phyloP scores from a whole-genome alignment of 345 rosid genomes.

The Fremontodendron californicum region DNA sequence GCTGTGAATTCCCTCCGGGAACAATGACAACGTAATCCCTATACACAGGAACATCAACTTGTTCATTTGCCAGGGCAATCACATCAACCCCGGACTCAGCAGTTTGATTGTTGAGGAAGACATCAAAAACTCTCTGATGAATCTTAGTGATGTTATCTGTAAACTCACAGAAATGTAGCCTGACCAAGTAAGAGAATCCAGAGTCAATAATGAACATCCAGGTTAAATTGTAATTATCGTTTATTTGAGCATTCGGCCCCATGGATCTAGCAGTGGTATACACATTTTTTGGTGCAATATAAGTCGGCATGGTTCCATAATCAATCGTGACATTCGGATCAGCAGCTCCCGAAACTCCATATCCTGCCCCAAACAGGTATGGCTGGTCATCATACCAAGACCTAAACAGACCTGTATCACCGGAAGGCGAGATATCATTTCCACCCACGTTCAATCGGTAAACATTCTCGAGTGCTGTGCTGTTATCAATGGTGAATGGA shows the following conservation, averaged over 20 bases:
- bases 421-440: slow-evolving; percentile 66
- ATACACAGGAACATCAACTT: slow-evolving; percentile 40
- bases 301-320: slow-evolving; percentile 47
- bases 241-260: slow-evolving; percentile 58
- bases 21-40: slow-evolving; percentile 58
- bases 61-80: slow-evolving; percentile 37
- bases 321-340: slow-evolving; percentile 40
- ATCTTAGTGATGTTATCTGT: slow-evolving; percentile 27
- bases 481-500: slow-evolving; percentile 46
- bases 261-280: slow-evolving; percentile 76
- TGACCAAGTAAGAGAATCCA: slow-evolving; percentile 70
- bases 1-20: slow-evolving; percentile 47
- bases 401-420: slow-evolving; percentile 79
- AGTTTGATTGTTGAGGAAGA: slow-evolving; percentile 70
- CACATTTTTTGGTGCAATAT: slow-evolving; percentile 61
- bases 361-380: slow-evolving; percentile 54
- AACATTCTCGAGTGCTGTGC: slow-evolving; percentile 79
- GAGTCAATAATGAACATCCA: slow-evolving; percentile 86
- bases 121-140: slow-evolving; percentile 63
- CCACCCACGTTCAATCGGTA: slow-evolving; percentile 91
- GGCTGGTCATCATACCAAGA: slow-evolving; percentile 76
- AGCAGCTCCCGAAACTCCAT: slow-evolving; percentile 51
- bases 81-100: slow-evolving; percentile 54
- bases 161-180: slow-evolving; percentile 95
- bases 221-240: slow-evolving; percentile 60